Base-by-base conservation (phyloP, 164 flowering plant genomes). In the Sextonia rubra region DNA sequence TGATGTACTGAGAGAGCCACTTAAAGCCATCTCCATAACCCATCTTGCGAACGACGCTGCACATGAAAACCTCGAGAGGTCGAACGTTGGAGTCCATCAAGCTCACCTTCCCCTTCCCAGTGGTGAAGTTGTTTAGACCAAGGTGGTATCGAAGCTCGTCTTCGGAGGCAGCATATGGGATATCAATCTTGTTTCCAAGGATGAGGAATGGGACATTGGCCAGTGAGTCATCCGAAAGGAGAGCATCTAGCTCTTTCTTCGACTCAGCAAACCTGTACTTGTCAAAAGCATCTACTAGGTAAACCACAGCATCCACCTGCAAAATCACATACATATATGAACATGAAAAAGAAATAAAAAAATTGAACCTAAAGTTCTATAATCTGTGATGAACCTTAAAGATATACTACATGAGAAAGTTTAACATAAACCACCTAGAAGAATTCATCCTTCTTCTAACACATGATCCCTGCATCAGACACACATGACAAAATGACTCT, bases 231-330 rank as follows among this genome's bases (percentile, higher is more conserved):
- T 88, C 92, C 11, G 92, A 88, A 37, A 88, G 88, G 71, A 86
- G 91, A 68, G 85, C 89, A 77, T 87, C 92, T 65, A 87, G 80
- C 86, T 88, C 92, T 75, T 80, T 85, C 76, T 84, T 88, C 3
- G 92, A 85, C 60, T 87, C 90, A 23, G 89, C 85, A 77, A 88
- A 88, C 76, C 91, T 85, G 69, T 86, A 89, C 82, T 83, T 88
- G 88, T 87, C 92, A 74, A 74, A 85, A 18, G 92, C 87, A 82
- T 88, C 92, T 66, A 88, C 90, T 66, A 88, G 74, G 82, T 88
- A 88, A 23, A 87, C 89, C 66, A 88, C 92, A 15, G 92, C 92
- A 79, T 85, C 92, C 74, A 88, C 90, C 91, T 88, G 73, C 65
- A 77, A 63, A 64, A 64, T 64, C 37, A 3, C 27, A 9, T 61